phyloP scores from a whole-genome alignment of 495 filamentous ascomycete species.

The Evernia prunastri region DNA sequence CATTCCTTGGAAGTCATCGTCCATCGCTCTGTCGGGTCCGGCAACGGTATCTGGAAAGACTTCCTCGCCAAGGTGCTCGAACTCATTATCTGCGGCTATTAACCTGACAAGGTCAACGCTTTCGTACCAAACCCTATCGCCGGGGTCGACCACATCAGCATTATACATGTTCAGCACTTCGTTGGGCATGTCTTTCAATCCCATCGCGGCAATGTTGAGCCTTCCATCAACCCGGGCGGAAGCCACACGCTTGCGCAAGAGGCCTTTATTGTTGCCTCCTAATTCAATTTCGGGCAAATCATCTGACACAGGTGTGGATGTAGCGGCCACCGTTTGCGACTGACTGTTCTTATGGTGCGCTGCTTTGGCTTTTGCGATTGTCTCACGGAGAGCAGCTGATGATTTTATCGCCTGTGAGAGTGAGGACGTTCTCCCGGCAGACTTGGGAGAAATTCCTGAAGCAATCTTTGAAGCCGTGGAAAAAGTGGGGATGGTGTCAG shows the following conservation, averaged over 20 bases:
- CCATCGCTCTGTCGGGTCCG: slow-evolving; percentile 49
- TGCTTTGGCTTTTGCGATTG: slow-evolving; percentile 90
- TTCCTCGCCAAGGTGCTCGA: slow-evolving; percentile 62
- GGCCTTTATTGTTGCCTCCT: slow-evolving; percentile 41
- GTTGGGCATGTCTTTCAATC: slow-evolving; percentile 68
- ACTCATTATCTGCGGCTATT: slow-evolving; percentile 86
- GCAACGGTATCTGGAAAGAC: slow-evolving; percentile 63
- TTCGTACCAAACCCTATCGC: slow-evolving; percentile 75
- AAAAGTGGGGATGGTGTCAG: neutral
- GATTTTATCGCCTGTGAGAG: slow-evolving; percentile 48
- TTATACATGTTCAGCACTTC: slow-evolving; percentile 90
- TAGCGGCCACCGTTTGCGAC: slow-evolving; percentile 17
- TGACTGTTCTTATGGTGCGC: slow-evolving; percentile 58
- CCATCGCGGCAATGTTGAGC: slow-evolving; percentile 85
- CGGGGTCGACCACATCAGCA: slow-evolving; percentile 44
- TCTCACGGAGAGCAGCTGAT: slow-evolving; percentile 76
- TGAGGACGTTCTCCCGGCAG: slow-evolving; percentile 11
- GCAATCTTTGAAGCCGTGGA: slow-evolving; percentile 1
- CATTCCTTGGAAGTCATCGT: slow-evolving; percentile 58
- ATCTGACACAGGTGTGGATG: neutral
- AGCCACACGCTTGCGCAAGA: slow-evolving; percentile 69
- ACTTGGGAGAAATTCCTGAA: neutral
- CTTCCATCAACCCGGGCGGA: slow-evolving; percentile 71
- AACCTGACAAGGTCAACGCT: slow-evolving; percentile 86
- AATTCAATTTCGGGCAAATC: slow-evolving; percentile 9